A percentile compares a stretch with the other conserved stretches of the same genome.
Conservation (phyloP, 139 green algal species). For the Trebouxia sp. region DNA sequence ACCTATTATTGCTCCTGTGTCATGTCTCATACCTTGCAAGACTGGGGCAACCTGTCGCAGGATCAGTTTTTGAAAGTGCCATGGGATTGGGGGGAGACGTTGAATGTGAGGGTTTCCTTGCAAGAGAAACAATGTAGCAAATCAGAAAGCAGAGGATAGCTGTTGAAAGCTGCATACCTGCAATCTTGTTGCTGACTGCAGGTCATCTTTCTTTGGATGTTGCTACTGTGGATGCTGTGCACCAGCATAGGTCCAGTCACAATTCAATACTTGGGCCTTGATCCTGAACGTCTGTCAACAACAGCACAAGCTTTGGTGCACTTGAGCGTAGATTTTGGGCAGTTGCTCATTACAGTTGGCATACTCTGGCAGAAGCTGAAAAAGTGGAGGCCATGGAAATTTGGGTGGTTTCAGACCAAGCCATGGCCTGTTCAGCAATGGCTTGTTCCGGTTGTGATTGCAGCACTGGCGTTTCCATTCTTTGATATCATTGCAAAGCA, state of each 20-base stretch:
- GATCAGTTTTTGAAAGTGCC: neutral
- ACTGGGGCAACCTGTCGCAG: too few species aligned
- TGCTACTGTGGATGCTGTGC: slow-evolving; percentile 1
- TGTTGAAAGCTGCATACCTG: too few species aligned
- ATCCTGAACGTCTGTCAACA: neutral
- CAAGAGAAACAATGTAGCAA: too few species aligned
- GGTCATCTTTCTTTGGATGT: neutral
- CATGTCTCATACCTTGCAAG: too few species aligned
- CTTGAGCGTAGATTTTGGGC: neutral
- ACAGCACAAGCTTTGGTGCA: slow-evolving; percentile 13
- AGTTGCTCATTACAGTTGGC: neutral
- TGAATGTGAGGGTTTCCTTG: neutral
- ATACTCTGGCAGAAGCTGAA: neutral
- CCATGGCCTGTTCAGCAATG: neutral
- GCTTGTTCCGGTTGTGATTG: neutral
- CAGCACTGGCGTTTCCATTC: neutral
- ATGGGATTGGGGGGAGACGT: slow-evolving; percentile 7
- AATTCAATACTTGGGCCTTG: neutral
- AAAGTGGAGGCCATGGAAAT: neutral
- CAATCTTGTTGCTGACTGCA: neutral
- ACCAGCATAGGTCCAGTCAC: neutral
- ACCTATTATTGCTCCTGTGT: too few species aligned
- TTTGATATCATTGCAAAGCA: neutral
- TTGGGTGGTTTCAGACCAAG: slow-evolving; percentile 2
- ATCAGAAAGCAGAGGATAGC: too few species aligned